phyloP scores from a whole-genome alignment of 2,329 filamentous ascomycete species.

The Microcyclospora tardicrescens region DNA sequence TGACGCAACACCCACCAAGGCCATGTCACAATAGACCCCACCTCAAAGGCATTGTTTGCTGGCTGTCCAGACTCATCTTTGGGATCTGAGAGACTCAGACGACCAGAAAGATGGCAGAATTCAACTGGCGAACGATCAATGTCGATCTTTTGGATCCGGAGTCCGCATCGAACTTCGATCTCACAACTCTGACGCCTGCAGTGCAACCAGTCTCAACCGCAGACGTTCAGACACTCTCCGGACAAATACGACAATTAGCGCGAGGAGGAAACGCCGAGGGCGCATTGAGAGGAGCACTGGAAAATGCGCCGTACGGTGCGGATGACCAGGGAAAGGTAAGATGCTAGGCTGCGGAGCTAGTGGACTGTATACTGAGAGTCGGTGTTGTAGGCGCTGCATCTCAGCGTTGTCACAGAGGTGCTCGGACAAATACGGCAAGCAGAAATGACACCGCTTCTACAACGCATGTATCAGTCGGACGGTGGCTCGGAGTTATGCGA shows the following conservation, averaged over 20 bases:
- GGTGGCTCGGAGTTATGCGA: constrained; percentile 78
- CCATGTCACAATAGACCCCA: neutral
- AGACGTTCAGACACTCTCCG: constrained; percentile 64
- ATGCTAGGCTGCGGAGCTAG: neutral
- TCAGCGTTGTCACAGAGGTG: constrained; percentile 82
- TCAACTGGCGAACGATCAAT: constrained; percentile 79
- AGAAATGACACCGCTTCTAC: constrained; percentile 83
- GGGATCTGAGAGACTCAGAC: too few relatives aligned
- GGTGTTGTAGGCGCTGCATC: constrained; percentile 57
- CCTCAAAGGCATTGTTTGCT: too few relatives aligned
- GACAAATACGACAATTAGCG: constrained; percentile 76
- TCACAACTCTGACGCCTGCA: constrained; percentile 66
- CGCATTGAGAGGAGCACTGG: constrained; percentile 68
- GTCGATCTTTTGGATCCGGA: constrained; percentile 85
- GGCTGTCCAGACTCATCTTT: too few relatives aligned
- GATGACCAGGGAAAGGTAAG: constrained; percentile 41
- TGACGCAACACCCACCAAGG: neutral
- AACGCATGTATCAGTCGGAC: constrained; percentile 62
- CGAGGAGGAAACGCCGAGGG: constrained; percentile 79
- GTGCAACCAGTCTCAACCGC: constrained; percentile 60
- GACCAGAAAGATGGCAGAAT: constrained; percentile 27
- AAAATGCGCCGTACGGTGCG: constrained; percentile 63
- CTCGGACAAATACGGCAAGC: constrained; percentile 91
- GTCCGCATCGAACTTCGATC: constrained; percentile 82
- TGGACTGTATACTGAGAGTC: too few relatives aligned